A percentile compares a stretch with the other conserved stretches of the same genome.
phyloP scores from a whole-genome alignment of 345 rosid species.

The Salix dunnii region DNA sequence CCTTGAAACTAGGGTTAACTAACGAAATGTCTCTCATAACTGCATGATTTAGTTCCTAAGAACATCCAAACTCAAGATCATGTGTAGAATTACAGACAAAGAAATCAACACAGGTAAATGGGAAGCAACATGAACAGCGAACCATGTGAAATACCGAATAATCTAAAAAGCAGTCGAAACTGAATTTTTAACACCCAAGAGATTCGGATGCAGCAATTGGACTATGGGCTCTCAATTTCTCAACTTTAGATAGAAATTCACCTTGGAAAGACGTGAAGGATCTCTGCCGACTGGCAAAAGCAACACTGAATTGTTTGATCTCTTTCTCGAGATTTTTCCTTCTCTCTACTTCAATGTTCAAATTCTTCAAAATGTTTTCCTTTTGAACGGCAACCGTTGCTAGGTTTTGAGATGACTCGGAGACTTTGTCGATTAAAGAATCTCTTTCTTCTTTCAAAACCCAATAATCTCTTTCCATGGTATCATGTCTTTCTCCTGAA shows the following conservation, averaged over 20 bases:
- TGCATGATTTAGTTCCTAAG: no score
- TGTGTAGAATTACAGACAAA: background rate
- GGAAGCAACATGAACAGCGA: background rate
- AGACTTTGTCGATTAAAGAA: slow-evolving; percentile 34
- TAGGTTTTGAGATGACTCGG: slow-evolving; percentile 48
- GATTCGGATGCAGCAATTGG: slow-evolving; percentile 41
- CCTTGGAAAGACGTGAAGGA: slow-evolving; percentile 54
- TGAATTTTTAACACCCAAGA: slow-evolving; percentile 26
- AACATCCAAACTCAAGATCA: background rate
- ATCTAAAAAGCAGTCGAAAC: no score
- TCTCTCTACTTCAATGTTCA: slow-evolving; percentile 53
- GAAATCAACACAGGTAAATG: background rate
- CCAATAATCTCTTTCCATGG: slow-evolving; percentile 55
- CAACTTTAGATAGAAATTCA: slow-evolving; percentile 61
- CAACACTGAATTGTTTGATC: slow-evolving; percentile 59
- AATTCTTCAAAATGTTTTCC: slow-evolving; percentile 60
- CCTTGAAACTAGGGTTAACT: no score
- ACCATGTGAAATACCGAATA: background rate
- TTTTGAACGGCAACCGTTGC: slow-evolving; percentile 41
- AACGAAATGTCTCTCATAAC: no score
- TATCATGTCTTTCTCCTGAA: slow-evolving; percentile 44
- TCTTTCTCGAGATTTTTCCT: slow-evolving; percentile 68
- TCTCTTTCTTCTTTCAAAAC: slow-evolving; percentile 62
- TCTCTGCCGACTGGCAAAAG: slow-evolving; percentile 59
- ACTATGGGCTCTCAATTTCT: slow-evolving; percentile 47